A percentile compares a stretch with the other conserved stretches of the same genome.
Conservation (phyloP, 2,329 filamentous ascomycete genomes). For the Fusarium proliferatum region DNA sequence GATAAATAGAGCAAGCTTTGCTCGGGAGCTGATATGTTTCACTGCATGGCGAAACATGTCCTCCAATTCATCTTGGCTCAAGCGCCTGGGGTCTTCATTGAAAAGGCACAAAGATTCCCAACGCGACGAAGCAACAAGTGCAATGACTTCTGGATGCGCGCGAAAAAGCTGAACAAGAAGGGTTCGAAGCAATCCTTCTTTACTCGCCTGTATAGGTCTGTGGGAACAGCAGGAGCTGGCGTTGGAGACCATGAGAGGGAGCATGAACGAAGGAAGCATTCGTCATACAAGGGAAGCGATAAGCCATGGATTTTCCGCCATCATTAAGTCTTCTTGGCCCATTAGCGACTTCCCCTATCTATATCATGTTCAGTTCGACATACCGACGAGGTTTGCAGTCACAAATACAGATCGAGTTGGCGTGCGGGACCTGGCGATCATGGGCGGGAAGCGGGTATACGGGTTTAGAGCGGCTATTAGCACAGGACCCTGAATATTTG, state of each 20-base stretch:
- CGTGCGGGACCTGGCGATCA: background rate
- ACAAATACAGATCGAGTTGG: background rate
- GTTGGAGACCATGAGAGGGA: too few species aligned
- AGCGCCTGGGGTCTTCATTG: background rate
- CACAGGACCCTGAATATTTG: slow-evolving; percentile 1
- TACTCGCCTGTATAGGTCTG: background rate
- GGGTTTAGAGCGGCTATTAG: slow-evolving; percentile 18
- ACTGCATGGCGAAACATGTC: slow-evolving; percentile 4
- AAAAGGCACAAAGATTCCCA: slow-evolving; percentile 25
- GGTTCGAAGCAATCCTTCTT: background rate
- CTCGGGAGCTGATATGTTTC: background rate
- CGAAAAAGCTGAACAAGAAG: slow-evolving; percentile 11
- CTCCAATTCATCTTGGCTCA: background rate
- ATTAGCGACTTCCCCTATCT: background rate
- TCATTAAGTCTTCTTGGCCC: rapidly evolving
- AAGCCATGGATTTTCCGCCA: rapidly evolving
- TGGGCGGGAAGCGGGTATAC: background rate
- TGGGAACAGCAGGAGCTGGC: background rate
- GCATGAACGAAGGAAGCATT: background rate
- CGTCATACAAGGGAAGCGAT: background rate
- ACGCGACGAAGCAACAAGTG: background rate
- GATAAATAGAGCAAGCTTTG: slow-evolving; percentile 3
- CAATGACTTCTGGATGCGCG: background rate
- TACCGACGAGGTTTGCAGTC: background rate
- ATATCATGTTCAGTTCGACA: background rate